Conservation (phyloP, 2,329 filamentous ascomycete genomes). For the Epicoccum sorghinum region DNA sequence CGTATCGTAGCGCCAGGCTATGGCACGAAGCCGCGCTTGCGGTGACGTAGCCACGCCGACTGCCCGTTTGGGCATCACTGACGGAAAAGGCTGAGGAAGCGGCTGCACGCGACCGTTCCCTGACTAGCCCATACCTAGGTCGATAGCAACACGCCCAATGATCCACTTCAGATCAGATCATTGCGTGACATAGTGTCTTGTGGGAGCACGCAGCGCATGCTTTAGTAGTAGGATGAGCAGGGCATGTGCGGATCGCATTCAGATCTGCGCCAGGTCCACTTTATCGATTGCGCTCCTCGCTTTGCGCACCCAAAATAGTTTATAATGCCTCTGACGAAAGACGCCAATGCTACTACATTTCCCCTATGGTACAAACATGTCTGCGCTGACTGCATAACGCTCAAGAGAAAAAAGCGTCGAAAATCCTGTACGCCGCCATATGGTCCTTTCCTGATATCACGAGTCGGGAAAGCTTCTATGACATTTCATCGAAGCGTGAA, state of each 20-base stretch:
- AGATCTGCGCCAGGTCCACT: constrained; percentile 25
- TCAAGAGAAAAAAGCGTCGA: constrained; percentile 28
- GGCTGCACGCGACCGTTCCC: constrained; percentile 19
- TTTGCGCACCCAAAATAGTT: neutral
- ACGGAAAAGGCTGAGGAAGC: constrained; percentile 13
- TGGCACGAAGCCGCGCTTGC: constrained; percentile 26
- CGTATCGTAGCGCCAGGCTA: constrained; percentile 14
- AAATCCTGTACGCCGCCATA: constrained; percentile 35
- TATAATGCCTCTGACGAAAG: constrained; percentile 7
- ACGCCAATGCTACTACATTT: constrained; percentile 28
- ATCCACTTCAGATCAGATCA: neutral
- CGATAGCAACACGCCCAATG: constrained; percentile 5
- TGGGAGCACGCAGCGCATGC: too few species aligned
- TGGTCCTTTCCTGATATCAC: constrained; percentile 28
- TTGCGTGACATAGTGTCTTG: neutral
- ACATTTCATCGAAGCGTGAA: constrained; percentile 33
- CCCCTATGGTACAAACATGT: constrained; percentile 41
- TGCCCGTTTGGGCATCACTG: constrained; percentile 17
- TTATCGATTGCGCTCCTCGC: constrained; percentile 44
- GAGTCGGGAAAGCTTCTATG: constrained; percentile 35
- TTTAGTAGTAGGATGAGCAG: constrained; percentile 13
- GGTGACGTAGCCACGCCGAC: constrained; percentile 38
- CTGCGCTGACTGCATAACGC: constrained; percentile 32
- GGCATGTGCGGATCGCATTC: constrained; percentile 28
- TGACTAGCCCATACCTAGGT: neutral